Conservation (phyloP, 2,329 filamentous ascomycete species). For the Pyrenochaeta sp. region DNA sequence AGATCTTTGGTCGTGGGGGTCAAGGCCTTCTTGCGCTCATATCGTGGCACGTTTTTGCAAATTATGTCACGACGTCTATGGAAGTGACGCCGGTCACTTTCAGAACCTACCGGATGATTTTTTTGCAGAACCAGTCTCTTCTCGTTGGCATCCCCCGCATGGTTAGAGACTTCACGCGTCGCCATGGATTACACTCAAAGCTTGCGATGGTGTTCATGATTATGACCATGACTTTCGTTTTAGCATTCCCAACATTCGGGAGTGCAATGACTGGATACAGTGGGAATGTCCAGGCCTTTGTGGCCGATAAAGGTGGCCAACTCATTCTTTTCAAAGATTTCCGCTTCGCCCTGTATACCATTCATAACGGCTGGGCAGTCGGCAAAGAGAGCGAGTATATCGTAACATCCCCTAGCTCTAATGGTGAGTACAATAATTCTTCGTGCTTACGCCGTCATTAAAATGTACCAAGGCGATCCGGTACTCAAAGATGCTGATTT, state of each 20-base stretch:
- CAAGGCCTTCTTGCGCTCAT: slow-evolving; percentile 26
- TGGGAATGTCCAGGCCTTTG: slow-evolving; percentile 11
- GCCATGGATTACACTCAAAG: slow-evolving; percentile 21
- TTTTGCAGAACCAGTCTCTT: slow-evolving; percentile 16
- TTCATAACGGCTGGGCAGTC: slow-evolving; percentile 28
- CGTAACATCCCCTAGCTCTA: background rate
- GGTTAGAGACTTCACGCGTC: slow-evolving; percentile 13
- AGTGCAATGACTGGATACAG: slow-evolving; percentile 34
- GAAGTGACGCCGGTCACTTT: slow-evolving; percentile 26
- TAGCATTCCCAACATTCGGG: slow-evolving; percentile 25
- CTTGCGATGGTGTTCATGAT: slow-evolving; percentile 31
- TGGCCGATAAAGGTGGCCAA: slow-evolving; percentile 13
- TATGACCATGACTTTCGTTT: slow-evolving; percentile 21
- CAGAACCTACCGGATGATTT: slow-evolving; percentile 24
- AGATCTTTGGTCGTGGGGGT: slow-evolving; percentile 31
- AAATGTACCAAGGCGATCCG: background rate
- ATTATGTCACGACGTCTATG: slow-evolving; percentile 33
- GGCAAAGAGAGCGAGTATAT: slow-evolving; percentile 3
- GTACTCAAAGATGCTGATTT: background rate
- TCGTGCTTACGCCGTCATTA: background rate
- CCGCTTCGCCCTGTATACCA: slow-evolving; percentile 6
- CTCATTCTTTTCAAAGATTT: slow-evolving; percentile 17
- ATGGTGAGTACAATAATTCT: background rate
- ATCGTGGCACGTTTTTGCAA: slow-evolving; percentile 27
- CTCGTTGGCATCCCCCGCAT: slow-evolving; percentile 1